phyloP scores from a whole-genome alignment of 192 early-diverging fungal genomes.

The Jimgerdemannia lactiflua region DNA sequence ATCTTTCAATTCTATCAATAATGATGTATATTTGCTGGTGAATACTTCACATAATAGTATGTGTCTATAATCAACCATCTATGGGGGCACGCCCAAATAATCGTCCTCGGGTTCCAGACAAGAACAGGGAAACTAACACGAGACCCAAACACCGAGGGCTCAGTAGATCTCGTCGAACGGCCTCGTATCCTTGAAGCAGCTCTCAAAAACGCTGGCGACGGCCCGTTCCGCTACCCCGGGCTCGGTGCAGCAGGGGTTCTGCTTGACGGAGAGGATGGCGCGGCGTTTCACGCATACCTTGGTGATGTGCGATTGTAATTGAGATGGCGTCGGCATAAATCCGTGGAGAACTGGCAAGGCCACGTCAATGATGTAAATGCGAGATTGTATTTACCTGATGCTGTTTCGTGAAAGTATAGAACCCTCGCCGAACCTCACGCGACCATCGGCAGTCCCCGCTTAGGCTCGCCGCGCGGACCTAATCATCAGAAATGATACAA shows the following conservation, averaged over 20 bases:
- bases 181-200: conserved; percentile 91
- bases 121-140: not conserved
- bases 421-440: conserved; percentile 63
- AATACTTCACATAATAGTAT: conserved; percentile 20
- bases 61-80: not conserved
- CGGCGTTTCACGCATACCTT: conserved; percentile 81
- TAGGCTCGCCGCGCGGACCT: conserved; percentile 74
- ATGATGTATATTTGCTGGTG: conserved; percentile 11
- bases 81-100: too few relatives aligned
- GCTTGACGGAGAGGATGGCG: conserved; percentile 73
- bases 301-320: conserved; percentile 9
- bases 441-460: conserved; percentile 77
- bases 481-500: not conserved
- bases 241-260: conserved; percentile 73
- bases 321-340: not conserved
- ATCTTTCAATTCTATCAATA: not conserved
- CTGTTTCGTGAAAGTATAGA: conserved; percentile 70
- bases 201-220: conserved; percentile 83
- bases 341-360: not conserved
- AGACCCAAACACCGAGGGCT: conserved; percentile 3
- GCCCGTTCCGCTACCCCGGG: conserved; percentile 80
- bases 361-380: not conserved
- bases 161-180: conserved; percentile 96
- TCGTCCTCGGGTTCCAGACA: not conserved
- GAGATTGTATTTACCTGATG: conserved; percentile 46